Conservation (phyloP, 345 rosid species). For the Anastatica hierochuntica region DNA sequence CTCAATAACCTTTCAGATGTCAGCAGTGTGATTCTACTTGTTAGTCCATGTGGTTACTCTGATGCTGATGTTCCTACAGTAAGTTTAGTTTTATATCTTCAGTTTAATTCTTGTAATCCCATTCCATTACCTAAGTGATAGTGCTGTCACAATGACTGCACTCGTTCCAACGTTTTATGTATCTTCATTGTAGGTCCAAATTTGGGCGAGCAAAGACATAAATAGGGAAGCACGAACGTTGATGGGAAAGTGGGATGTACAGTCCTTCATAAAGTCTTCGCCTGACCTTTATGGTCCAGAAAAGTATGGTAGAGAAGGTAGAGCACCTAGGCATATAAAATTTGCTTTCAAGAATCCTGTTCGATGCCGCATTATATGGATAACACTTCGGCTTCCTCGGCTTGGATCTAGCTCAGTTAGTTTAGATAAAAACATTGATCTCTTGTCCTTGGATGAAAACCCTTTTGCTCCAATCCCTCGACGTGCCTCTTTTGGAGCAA, state of each 20-base stretch:
- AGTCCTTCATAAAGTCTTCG: conserved; percentile 55
- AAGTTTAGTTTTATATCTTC: conserved; percentile 24
- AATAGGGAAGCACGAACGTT: conserved; percentile 70
- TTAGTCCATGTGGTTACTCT: conserved; percentile 94
- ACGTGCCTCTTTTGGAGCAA: conserved; percentile 81
- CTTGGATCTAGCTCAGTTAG: conserved; percentile 81
- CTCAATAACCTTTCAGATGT: conserved; percentile 74
- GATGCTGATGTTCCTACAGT: conserved; percentile 69
- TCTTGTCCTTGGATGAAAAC: conserved; percentile 74
- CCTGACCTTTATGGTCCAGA: conserved; percentile 73
- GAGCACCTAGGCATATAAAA: conserved; percentile 73
- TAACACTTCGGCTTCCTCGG: conserved; percentile 60
- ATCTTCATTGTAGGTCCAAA: conserved; percentile 53
- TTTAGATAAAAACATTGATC: conserved; percentile 56
- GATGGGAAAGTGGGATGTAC: conserved; percentile 93
- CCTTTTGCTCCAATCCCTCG: conserved; percentile 67
- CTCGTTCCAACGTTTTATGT: conserved; percentile 5
- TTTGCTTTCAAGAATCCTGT: conserved; percentile 64
- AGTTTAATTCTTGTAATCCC: neutral
- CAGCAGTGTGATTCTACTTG: conserved; percentile 63
- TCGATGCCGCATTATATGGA: conserved; percentile 86
- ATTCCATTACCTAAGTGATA: no score
- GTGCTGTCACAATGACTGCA: neutral
- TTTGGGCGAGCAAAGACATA: conserved; percentile 88
- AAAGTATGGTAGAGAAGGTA: conserved; percentile 32